A percentile compares a stretch with the other conserved stretches of the same genome.
phyloP scores from a whole-genome alignment of 73 alveolate species.

The Durusdinium trenchii region DNA sequence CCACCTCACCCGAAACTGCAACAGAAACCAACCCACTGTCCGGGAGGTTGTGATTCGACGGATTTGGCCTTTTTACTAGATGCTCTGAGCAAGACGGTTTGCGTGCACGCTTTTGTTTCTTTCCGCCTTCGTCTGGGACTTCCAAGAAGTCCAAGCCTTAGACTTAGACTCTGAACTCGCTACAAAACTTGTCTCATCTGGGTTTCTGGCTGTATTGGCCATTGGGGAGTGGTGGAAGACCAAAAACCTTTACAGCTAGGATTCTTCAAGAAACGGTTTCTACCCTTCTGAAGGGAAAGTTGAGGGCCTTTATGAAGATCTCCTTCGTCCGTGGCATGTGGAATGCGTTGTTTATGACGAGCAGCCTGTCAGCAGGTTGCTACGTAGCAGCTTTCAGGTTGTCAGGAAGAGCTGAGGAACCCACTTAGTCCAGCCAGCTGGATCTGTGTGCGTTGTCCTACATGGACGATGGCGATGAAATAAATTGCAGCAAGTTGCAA shows the following conservation, averaged over 20 bases:
- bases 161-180: neutral
- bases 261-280: neutral
- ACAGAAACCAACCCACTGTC: too few species aligned
- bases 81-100: too few species aligned
- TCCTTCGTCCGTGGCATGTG: slow-evolving; percentile 64
- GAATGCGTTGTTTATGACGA: slow-evolving; percentile 48
- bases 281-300: neutral
- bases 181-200: neutral
- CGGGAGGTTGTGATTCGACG: too few species aligned
- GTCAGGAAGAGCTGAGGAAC: neutral
- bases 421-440: slow-evolving; percentile 88
- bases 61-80: too few species aligned
- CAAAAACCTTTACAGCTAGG: neutral
- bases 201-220: neutral
- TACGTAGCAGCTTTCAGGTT: neutral
- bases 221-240: slow-evolving; percentile 8
- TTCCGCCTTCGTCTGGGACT: slow-evolving; percentile 70
- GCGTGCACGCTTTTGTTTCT: too few species aligned
- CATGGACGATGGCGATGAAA: neutral
- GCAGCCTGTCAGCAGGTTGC: slow-evolving; percentile 30
- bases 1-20: too few species aligned
- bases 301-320: slow-evolving; percentile 46
- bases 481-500: neutral
- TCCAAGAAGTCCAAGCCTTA: slow-evolving; percentile 34
- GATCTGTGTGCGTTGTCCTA: slow-evolving; percentile 75